Base-by-base conservation (phyloP, 2,329 filamentous ascomycete species). In the Diaporthe ilicicola region DNA sequence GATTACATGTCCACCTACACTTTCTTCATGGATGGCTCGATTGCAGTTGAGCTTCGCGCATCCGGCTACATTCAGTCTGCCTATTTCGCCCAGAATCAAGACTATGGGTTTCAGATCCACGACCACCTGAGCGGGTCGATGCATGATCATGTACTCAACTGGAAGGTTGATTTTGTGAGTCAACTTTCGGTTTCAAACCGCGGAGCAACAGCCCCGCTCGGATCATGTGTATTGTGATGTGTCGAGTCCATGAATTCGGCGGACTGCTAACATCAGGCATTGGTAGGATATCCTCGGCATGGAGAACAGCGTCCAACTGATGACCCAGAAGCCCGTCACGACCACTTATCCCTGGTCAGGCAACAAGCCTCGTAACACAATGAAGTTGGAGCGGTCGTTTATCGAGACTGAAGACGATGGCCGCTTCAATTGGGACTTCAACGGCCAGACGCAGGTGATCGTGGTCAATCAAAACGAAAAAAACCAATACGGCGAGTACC, bases 141-240 rank as follows among this genome's bases (percentile, higher is more conserved):
- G 81, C 87, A 89, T 76, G 85, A 88, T 76, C 87, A 89, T 73
- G 85, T 89, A 0, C 75, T 88, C 46, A 88, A 85, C 73, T 88
- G 84, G 80, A 89, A 89, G 75, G 82, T 82, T 54, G 87, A 88
- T 76, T 80, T 88, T 29, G 59, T 62, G n/a, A 62, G 59, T 12
- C 1, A 2, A 3, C 4, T 5, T 34, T 34, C 32, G 4, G 32
- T 34, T 34, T 34, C 32, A n/a, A n/a, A n/a, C n/a, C n/a, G n/a
- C n/a, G n/a, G n/a, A n/a, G n/a, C n/a, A n/a, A n/a, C n/a, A n/a
- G n/a, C n/a, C n/a, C n/a, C n/a, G n/a, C n/a, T n/a, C n/a, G n/a
- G n/a, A n/a, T n/a, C n/a, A n/a, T n/a, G n/a, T n/a, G n/a, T n/a
- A n/a, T n/a, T n/a, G n/a, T n/a, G n/a, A n/a, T n/a, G n/a, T n/a